Evolutionary conservation across 2,329 filamentous ascomycete species (phyloP).

Genomic region (Trichophyton benhamiae): DNA sequence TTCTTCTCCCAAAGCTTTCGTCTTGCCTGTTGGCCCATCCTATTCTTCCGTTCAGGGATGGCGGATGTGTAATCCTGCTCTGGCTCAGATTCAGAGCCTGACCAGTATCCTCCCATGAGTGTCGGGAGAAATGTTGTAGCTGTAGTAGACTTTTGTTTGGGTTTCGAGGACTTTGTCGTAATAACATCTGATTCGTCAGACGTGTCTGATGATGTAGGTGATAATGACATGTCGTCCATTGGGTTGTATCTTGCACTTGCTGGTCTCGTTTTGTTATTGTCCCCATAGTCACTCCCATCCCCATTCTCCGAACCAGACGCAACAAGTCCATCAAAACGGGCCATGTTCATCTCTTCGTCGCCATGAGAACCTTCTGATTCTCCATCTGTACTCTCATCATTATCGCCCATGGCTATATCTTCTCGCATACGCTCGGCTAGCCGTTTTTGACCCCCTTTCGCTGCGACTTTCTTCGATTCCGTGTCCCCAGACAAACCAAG

Average conservation of each 20-base stretch:
- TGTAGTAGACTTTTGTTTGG: slow-evolving; percentile 17
- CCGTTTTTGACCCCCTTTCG: neutral
- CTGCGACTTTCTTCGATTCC: slow-evolving; percentile 6
- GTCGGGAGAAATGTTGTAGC: slow-evolving; percentile 48
- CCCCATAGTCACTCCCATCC: neutral
- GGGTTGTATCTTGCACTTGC: slow-evolving; percentile 11
- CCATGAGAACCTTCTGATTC: neutral
- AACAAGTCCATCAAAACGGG: slow-evolving; percentile 26
- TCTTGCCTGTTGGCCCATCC: slow-evolving; percentile 50
- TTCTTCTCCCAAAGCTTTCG: slow-evolving; percentile 52
- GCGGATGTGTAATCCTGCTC: slow-evolving; percentile 36
- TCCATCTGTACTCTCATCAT: neutral
- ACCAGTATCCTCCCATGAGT: slow-evolving; percentile 50
- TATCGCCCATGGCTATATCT: neutral
- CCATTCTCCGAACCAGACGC: slow-evolving; percentile 19
- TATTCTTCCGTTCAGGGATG: slow-evolving; percentile 43
- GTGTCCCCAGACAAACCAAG: slow-evolving; percentile 17
- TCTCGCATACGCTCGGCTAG: neutral
- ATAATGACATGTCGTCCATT: slow-evolving; percentile 21
- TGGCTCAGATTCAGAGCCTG: slow-evolving; percentile 46
- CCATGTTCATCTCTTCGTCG: slow-evolving; percentile 12
- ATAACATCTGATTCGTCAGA: slow-evolving; percentile 18
- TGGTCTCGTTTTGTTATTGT: slow-evolving; percentile 11
- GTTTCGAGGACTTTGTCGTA: slow-evolving; percentile 11
- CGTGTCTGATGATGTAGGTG: slow-evolving; percentile 23